A percentile compares a stretch with the other conserved stretches of the same genome.
Conservation (phyloP, 2,329 filamentous ascomycete species). For the Scedosporium aurantiacum region DNA sequence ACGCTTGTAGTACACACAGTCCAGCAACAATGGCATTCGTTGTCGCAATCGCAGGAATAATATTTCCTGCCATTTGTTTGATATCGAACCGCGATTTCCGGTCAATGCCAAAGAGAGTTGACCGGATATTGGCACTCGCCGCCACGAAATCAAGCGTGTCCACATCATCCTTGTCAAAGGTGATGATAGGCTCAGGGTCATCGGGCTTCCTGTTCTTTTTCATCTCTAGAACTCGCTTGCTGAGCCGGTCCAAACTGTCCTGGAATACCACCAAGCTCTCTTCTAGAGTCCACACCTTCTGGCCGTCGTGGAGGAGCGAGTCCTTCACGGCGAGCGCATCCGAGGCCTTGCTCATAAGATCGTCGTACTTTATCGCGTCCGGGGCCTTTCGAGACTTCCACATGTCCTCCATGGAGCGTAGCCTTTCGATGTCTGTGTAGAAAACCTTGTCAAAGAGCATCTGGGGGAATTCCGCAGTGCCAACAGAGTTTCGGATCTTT, state of each 20-base stretch:
- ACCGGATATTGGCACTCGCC: slow-evolving; percentile 80
- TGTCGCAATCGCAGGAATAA: slow-evolving; percentile 95
- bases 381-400: slow-evolving; percentile 79
- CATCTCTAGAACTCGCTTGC: slow-evolving; percentile 57
- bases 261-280: slow-evolving; percentile 83
- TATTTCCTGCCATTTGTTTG: slow-evolving; percentile 99
- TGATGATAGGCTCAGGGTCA: slow-evolving; percentile 53
- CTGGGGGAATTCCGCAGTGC: slow-evolving; percentile 62
- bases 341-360: slow-evolving; percentile 41
- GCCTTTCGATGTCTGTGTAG: slow-evolving; percentile 66
- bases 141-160: slow-evolving; percentile 94
- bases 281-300: slow-evolving; percentile 66
- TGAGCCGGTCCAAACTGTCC: slow-evolving; percentile 69
- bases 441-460: slow-evolving; percentile 92
- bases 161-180: slow-evolving; percentile 93
- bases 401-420: slow-evolving; percentile 88
- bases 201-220: slow-evolving; percentile 37
- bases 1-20: slow-evolving; percentile 81
- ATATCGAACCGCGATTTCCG: slow-evolving; percentile 87
- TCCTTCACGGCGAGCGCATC: slow-evolving; percentile 39
- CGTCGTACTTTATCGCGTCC: slow-evolving; percentile 58
- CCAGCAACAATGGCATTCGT: slow-evolving; percentile 95
- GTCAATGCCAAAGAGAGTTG: slow-evolving; percentile 80
- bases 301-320: slow-evolving; percentile 51
- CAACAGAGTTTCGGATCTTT: slow-evolving; percentile 70